Conservation (phyloP, 2,329 filamentous ascomycete genomes). For the Lizonia empirigonia region DNA sequence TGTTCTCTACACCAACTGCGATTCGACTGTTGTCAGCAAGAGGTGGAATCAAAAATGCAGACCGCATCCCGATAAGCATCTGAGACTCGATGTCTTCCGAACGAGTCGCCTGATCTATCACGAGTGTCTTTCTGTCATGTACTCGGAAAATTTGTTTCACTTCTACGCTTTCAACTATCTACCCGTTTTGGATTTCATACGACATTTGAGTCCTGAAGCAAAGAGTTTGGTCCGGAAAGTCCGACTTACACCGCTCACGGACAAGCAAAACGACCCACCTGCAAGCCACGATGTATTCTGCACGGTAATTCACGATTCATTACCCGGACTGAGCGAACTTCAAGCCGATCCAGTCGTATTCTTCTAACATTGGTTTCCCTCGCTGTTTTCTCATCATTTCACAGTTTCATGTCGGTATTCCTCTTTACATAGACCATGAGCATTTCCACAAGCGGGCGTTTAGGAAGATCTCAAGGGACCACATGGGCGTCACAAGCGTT, state of each 20-base stretch:
- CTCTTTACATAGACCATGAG: slow-evolving; percentile 6
- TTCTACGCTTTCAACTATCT: slow-evolving; percentile 50
- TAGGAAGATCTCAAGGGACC: background rate
- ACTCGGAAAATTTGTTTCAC: slow-evolving; percentile 49
- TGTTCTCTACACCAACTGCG: slow-evolving; percentile 54
- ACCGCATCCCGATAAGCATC: slow-evolving; percentile 41
- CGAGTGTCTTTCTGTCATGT: slow-evolving; percentile 47
- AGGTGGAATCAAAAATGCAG: slow-evolving; percentile 45
- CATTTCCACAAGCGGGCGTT: slow-evolving; percentile 15
- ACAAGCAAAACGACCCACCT: slow-evolving; percentile 43
- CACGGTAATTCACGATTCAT: slow-evolving; percentile 47
- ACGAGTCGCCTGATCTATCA: slow-evolving; percentile 48
- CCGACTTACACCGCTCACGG: slow-evolving; percentile 45
- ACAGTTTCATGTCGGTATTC: background rate
- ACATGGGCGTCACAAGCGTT: background rate
- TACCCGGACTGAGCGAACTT: slow-evolving; percentile 45
- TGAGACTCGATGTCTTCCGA: slow-evolving; percentile 44
- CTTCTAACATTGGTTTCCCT: slow-evolving; percentile 28
- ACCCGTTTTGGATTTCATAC: slow-evolving; percentile 49
- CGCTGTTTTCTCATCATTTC: background rate
- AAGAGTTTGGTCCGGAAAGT: slow-evolving; percentile 47
- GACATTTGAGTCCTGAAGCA: slow-evolving; percentile 46
- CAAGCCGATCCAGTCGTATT: slow-evolving; percentile 47
- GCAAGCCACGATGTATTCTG: slow-evolving; percentile 46
- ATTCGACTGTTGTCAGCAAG: slow-evolving; percentile 46